Evolutionary conservation across 2,329 filamentous ascomycete genomes (phyloP).

Genomic region (Arthrobotrys iridis): DNA sequence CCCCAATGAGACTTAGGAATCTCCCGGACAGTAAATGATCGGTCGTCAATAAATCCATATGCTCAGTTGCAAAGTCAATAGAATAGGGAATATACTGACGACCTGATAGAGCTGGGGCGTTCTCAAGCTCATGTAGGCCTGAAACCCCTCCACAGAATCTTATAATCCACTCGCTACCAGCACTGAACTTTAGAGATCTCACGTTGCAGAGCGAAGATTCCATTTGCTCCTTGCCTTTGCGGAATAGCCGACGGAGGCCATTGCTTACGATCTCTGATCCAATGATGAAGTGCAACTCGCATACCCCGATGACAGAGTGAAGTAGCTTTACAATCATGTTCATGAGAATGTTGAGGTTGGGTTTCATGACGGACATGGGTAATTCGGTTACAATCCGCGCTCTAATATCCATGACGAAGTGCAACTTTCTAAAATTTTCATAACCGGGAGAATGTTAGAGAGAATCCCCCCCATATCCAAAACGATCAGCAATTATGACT

Average conservation of each 20-base stretch:
- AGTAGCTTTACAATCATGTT: conserved; percentile 5
- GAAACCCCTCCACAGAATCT: conserved; percentile 14
- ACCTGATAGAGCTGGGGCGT: conserved; percentile 25
- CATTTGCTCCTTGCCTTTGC: background rate
- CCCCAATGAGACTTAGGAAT: conserved; percentile 34
- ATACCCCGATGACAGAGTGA: background rate
- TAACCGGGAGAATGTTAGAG: too few relatives aligned
- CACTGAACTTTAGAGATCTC: conserved; percentile 41
- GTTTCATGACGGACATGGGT: conserved; percentile 32
- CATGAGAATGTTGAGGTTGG: conserved; percentile 15
- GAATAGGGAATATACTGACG: conserved; percentile 24
- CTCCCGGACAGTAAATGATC: background rate
- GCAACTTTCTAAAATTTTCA: conserved; percentile 18
- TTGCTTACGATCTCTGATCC: conserved; percentile 39
- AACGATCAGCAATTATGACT: conserved; percentile 1
- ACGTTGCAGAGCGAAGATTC: conserved; percentile 5
- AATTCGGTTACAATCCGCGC: conserved; percentile 1
- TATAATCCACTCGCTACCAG: conserved; percentile 48
- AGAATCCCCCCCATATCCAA: too few relatives aligned
- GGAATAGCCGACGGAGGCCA: conserved; percentile 23
- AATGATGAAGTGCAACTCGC: conserved; percentile 37
- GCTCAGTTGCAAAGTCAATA: conserved; percentile 24
- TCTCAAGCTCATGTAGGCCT: conserved; percentile 31
- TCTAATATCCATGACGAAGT: conserved; percentile 34
- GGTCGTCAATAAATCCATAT: background rate